Evolutionary conservation across 192 early-diverging fungal species (phyloP), one percentile per base, ranked within the genome.

Genomic region (Lunasporangiospora selenospora): DNA sequence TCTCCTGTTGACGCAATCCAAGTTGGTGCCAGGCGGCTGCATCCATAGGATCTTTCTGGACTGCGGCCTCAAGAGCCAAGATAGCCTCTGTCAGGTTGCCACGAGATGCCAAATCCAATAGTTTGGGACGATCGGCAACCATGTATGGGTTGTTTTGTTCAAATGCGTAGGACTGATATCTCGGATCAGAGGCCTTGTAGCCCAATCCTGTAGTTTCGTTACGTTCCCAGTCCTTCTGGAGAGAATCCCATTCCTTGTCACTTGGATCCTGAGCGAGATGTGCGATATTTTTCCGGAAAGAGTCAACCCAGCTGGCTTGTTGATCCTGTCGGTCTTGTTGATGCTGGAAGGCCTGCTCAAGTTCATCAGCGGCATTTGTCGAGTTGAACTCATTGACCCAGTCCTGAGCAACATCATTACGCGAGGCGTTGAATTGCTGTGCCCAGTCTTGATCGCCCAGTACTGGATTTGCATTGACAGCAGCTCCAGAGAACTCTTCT

Each of bases 1-100:
- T 98, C 66, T 99, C 98, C 58, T 97, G 95, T 67, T 99, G 98
- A 47, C 82, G 80, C 31, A 92, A 77, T 34, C 98, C 98, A 8
- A 99, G 82, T 62, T 87, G 73, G 55, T 89, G 79, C 98, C 98
- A 99, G 46, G 90, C 82, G 0, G 75, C 71, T 1, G 94, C 90
- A 75, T 98, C 88, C 33, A 81, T 62, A 1, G 93, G 87, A 38
- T 92, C 84, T 41, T 88, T 77, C 65, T 95, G 90, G 24, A 96
- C 87, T 2, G 88, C 83, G 19, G 94, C 94, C 75, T 99, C 98
- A 10, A 98, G 85, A 6, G 92, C 91, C 57, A 98, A 75, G 42
- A 98, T 95, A 1, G 91, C 83, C 50, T 98, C 98, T 15, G 89
- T 81, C 10, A 99, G 81, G 63, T 89, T 90, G 21, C 71, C 67